phyloP scores from a whole-genome alignment of 192 early-diverging fungal genomes.

The Lobosporangium transversale region DNA sequence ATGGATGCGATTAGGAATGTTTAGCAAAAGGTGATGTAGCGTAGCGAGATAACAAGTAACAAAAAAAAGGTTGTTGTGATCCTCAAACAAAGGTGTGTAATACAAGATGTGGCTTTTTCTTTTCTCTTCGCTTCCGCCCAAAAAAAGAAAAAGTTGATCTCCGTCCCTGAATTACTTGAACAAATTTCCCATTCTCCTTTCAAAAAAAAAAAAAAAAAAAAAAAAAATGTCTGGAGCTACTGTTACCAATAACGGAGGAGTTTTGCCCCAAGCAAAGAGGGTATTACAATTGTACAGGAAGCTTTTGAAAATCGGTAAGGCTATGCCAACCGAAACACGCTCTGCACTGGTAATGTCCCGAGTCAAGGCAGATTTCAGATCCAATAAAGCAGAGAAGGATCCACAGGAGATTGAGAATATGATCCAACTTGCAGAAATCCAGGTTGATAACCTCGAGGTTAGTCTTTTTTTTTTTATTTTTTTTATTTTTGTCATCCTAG shows the following conservation, averaged over 20 bases:
- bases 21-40: background rate
- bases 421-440: constrained; percentile 48
- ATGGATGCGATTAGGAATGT: no score
- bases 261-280: constrained; percentile 12
- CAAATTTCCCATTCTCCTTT: background rate
- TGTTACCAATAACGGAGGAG: background rate
- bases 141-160: background rate
- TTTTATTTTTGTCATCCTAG: background rate
- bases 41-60: background rate
- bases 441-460: constrained; percentile 47
- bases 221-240: constrained; percentile 15
- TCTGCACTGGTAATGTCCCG: constrained; percentile 37
- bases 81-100: background rate
- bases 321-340: constrained; percentile 48
- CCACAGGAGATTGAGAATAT: constrained; percentile 34
- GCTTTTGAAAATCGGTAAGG: constrained; percentile 42
- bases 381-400: constrained; percentile 34
- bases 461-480: constrained; percentile 1
- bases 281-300: constrained; percentile 27
- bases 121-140: background rate
- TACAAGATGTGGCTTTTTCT: no score
- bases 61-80: background rate
- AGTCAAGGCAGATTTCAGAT: constrained; percentile 42
- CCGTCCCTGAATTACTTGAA: background rate
- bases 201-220: no score